These are phyloP conservation scores for Capsicum pubescens DNA, from an alignment of 257 asterid genomes.

Conservation along the genomic window DNA sequence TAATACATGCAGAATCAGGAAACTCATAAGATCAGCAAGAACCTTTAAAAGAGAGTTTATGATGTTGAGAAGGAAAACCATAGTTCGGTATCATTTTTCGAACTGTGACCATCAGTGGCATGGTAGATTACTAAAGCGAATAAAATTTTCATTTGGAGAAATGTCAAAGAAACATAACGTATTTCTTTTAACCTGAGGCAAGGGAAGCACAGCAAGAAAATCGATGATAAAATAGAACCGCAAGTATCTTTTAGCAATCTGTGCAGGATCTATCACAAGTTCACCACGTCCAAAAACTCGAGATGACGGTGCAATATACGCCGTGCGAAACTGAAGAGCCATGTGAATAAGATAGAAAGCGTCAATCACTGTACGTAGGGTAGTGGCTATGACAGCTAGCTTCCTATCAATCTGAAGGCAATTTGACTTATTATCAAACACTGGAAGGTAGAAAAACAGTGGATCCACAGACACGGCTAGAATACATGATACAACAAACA, in stretches of 20 bases:
- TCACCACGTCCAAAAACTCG: conserved; percentile 99
- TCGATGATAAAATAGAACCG: conserved; percentile 81
- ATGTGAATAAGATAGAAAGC: conserved; percentile 89
- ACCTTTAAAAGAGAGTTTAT: conserved; percentile 4
- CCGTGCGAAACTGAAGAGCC: conserved; percentile 97
- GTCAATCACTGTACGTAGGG: conserved; percentile 86
- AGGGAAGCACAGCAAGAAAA: conserved; percentile 90
- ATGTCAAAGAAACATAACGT: conserved; percentile 20
- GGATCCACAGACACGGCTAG: conserved; percentile 96
- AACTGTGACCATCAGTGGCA: background rate
- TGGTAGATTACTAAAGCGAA: conserved; percentile 5
- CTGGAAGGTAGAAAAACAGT: conserved; percentile 92
- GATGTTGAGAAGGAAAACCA: background rate
- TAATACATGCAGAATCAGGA: conserved; percentile 14
- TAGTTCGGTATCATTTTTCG: background rate
- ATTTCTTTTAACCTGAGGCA: conserved; percentile 80
- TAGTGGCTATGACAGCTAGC: conserved; percentile 83
- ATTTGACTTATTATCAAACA: conserved; percentile 60
- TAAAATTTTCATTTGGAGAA: background rate
- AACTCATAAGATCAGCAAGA: conserved; percentile 26
- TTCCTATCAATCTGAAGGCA: conserved; percentile 91
- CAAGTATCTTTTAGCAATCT: conserved; percentile 95
- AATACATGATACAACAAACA: conserved; percentile 89
- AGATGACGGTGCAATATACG: conserved; percentile 98
- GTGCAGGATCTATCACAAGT: conserved; percentile 92